phyloP scores from a whole-genome alignment of 441 rosid genomes.

The Jatropha multifida region DNA sequence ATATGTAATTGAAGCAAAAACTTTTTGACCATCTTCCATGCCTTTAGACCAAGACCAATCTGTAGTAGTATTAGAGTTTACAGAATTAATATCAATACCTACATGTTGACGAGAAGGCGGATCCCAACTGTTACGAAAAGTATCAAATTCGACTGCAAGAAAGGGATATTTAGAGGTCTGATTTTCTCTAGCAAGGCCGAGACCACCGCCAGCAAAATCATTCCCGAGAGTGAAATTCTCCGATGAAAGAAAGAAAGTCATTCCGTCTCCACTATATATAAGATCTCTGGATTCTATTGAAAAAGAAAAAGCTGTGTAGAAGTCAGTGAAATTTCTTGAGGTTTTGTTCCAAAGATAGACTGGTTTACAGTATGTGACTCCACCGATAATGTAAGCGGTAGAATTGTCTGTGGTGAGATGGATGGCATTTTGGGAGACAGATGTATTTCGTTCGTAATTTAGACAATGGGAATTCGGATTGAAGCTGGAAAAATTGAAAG shows the following conservation, averaged over 20 bases:
- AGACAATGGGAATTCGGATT: neutral
- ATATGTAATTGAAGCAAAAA: constrained; percentile 28
- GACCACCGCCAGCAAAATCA: neutral
- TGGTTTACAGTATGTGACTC: constrained; percentile 6
- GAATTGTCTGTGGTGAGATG: neutral
- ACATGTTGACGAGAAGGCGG: constrained; percentile 21
- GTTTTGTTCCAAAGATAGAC: constrained; percentile 30
- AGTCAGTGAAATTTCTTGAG: constrained; percentile 21
- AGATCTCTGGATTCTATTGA: constrained; percentile 5
- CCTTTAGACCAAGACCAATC: constrained; percentile 20
- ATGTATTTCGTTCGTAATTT: neutral
- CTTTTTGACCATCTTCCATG: constrained; percentile 13
- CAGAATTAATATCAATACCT: constrained; percentile 31
- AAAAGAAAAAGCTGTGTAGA: constrained; percentile 32
- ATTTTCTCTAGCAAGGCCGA: constrained; percentile 13
- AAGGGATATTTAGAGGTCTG: constrained; percentile 5
- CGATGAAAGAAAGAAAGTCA: constrained; percentile 32
- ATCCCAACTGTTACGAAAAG: neutral
- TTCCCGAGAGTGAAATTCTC: neutral
- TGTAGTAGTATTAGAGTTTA: constrained; percentile 8
- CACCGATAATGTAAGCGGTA: neutral
- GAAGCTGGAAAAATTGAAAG: constrained; percentile 7
- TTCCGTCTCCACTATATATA: neutral
- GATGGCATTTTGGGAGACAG: neutral
- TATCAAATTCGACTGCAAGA: constrained; percentile 42